Conservation (phyloP, 805 yeast species). For the Monosporozyma unispora region DNA sequence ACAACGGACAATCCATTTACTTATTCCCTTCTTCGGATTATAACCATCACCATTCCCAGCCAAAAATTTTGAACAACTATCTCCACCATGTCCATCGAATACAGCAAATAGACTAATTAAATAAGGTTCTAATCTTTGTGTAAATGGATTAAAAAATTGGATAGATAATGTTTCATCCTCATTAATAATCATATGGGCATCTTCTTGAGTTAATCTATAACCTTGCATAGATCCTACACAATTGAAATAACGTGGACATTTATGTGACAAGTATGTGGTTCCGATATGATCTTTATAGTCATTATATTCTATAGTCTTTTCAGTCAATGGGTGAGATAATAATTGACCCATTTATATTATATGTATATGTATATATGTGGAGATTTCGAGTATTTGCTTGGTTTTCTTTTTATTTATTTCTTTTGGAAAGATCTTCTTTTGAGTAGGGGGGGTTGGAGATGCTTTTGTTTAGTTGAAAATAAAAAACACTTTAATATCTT, state of each 20-base stretch:
- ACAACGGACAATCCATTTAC: conserved; percentile 24
- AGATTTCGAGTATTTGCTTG: too few species aligned
- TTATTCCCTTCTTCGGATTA: conserved; percentile 16
- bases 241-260: conserved; percentile 38
- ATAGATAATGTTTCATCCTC: conserved; percentile 34
- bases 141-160: conserved; percentile 23
- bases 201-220: conserved; percentile 66
- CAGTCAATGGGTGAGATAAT: conserved; percentile 66
- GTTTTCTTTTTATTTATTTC: too few species aligned
- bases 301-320: conserved; percentile 45
- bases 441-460: too few species aligned
- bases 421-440: too few species aligned
- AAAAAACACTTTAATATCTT: too few species aligned
- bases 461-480: too few species aligned
- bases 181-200: conserved; percentile 52
- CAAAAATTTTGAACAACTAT: conserved; percentile 47
- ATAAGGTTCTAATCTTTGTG: conserved; percentile 18
- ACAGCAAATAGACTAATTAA: conserved; percentile 49
- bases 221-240: conserved; percentile 74
- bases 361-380: conserved; percentile 1
- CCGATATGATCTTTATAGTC: conserved; percentile 24
- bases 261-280: conserved; percentile 6
- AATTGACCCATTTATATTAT: conserved; percentile 53
- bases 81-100: conserved; percentile 80
- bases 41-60: conserved; percentile 24